These are phyloP conservation scores for Lagenaria siceraria DNA, from an alignment of 306 rosid species.

Conservation along the genomic window DNA sequence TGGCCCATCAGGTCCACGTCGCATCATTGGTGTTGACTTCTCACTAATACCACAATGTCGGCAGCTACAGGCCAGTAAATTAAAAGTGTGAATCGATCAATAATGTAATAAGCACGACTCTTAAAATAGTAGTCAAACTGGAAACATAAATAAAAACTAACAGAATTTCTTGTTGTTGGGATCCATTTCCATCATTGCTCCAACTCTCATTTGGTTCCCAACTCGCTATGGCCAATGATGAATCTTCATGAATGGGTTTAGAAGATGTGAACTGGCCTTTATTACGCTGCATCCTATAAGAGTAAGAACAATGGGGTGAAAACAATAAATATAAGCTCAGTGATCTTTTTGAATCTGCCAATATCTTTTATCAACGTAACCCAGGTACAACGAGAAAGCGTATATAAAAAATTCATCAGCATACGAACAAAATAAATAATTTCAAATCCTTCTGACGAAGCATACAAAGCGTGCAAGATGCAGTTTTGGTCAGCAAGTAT, in stretches of 20 bases:
- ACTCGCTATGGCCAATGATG: slow-evolving; percentile 36
- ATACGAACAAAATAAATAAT: neutral
- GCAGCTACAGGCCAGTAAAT: slow-evolving; percentile 29
- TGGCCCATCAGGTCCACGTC: slow-evolving; percentile 82
- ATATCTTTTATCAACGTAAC: neutral
- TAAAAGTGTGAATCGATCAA: neutral
- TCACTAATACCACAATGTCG: slow-evolving; percentile 64
- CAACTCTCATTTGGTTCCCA: slow-evolving; percentile 43
- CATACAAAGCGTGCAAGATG: neutral
- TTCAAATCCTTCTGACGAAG: neutral
- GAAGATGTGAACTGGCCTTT: slow-evolving; percentile 72
- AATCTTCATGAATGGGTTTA: slow-evolving; percentile 50
- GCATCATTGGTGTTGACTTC: slow-evolving; percentile 71
- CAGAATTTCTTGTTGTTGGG: slow-evolving; percentile 55
- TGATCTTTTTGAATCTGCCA: neutral
- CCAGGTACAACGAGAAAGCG: neutral
- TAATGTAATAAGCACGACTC: neutral
- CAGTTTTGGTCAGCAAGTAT: neutral
- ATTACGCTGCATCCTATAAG: slow-evolving; percentile 61
- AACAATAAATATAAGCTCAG: neutral
- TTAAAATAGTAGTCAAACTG: neutral
- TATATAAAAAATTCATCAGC: neutral
- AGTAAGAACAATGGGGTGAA: neutral
- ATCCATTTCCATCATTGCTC: slow-evolving; percentile 34
- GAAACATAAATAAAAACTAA: slow-evolving; percentile 24